Evolutionary conservation across 139 green algal species (phyloP).

Genomic region (Chlorella sp.): DNA sequence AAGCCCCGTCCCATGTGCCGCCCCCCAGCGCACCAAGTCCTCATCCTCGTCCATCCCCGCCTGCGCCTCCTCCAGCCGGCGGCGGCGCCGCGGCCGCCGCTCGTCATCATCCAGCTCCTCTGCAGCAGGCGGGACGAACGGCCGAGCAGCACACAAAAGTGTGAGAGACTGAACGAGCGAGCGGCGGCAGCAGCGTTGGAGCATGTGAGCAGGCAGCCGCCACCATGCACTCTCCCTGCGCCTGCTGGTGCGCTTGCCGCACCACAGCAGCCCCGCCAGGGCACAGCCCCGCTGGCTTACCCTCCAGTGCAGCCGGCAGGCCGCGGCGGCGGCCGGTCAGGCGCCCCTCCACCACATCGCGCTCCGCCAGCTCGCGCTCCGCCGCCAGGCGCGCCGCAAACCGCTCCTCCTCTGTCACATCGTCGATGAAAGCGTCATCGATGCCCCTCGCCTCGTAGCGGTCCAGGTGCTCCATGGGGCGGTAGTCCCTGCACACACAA

Average conservation of each 20-base stretch:
- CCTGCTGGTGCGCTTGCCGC: too few relatives aligned
- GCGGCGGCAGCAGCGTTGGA: not conserved
- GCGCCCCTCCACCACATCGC: constrained; percentile 58
- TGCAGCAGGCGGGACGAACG: not conserved
- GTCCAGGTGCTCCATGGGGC: constrained; percentile 86
- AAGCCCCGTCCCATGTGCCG: too few relatives aligned
- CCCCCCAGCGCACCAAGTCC: constrained; percentile 33
- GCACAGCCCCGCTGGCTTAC: too few relatives aligned
- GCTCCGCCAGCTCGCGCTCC: constrained; percentile 77
- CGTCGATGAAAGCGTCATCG: constrained; percentile 72
- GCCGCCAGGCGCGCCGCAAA: constrained; percentile 68
- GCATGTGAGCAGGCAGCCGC: not conserved
- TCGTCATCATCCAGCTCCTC: constrained; percentile 61
- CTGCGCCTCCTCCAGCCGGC: constrained; percentile 59
- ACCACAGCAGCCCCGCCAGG: not conserved
- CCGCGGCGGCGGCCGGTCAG: constrained; percentile 41
- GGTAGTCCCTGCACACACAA: constrained; percentile 88
- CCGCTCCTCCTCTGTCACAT: constrained; percentile 63
- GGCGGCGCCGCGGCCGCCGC: constrained; percentile 47
- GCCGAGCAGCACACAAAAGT: not conserved
- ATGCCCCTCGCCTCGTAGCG: constrained; percentile 89
- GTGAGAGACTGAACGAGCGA: not conserved
- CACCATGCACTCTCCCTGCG: not conserved
- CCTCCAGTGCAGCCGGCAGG: constrained; percentile 69
- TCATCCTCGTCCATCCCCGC: constrained; percentile 55